These are phyloP conservation scores for Sonneratia alba DNA, from an alignment of 345 rosid species.

Conservation along the genomic window DNA sequence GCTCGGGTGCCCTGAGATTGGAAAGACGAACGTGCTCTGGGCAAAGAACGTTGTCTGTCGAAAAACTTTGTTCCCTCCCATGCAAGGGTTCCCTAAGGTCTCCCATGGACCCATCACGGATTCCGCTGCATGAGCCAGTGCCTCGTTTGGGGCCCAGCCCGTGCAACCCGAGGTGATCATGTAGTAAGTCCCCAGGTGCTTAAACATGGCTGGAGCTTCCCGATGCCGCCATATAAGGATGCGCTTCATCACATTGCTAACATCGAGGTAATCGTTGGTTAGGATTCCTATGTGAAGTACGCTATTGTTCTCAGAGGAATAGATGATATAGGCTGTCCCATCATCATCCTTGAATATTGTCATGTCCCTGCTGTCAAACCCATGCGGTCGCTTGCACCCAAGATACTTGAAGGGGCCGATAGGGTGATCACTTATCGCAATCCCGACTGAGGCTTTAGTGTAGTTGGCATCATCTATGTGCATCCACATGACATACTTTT, in stretches of 20 bases:
- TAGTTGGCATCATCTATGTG: slow-evolving; percentile 80
- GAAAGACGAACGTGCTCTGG: slow-evolving; percentile 77
- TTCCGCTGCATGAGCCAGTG: slow-evolving; percentile 68
- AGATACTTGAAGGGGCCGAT: slow-evolving; percentile 74
- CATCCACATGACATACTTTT: slow-evolving; percentile 96
- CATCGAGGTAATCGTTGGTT: slow-evolving; percentile 59
- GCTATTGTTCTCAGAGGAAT: slow-evolving; percentile 75
- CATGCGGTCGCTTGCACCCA: slow-evolving; percentile 70
- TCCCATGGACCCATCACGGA: slow-evolving; percentile 94
- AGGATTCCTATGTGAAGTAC: slow-evolving; percentile 84
- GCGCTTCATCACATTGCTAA: slow-evolving; percentile 36
- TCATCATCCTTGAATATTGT: slow-evolving; percentile 82
- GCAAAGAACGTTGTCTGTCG: slow-evolving; percentile 67
- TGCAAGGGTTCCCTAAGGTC: slow-evolving; percentile 77
- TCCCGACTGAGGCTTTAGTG: slow-evolving; percentile 81
- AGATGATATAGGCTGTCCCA: slow-evolving; percentile 65
- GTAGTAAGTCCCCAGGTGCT: slow-evolving; percentile 67
- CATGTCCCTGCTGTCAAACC: slow-evolving; percentile 87
- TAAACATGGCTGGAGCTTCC: slow-evolving; percentile 89
- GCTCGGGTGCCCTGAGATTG: slow-evolving; percentile 53
- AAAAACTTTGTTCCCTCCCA: slow-evolving; percentile 70
- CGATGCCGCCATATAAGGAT: slow-evolving; percentile 59
- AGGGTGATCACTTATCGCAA: slow-evolving; percentile 57
- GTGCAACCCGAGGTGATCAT: slow-evolving; percentile 92
- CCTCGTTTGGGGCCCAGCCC: slow-evolving; percentile 96